Base-by-base conservation (phyloP, 1,139 yeast species). In the Zygoascus meyerae region DNA sequence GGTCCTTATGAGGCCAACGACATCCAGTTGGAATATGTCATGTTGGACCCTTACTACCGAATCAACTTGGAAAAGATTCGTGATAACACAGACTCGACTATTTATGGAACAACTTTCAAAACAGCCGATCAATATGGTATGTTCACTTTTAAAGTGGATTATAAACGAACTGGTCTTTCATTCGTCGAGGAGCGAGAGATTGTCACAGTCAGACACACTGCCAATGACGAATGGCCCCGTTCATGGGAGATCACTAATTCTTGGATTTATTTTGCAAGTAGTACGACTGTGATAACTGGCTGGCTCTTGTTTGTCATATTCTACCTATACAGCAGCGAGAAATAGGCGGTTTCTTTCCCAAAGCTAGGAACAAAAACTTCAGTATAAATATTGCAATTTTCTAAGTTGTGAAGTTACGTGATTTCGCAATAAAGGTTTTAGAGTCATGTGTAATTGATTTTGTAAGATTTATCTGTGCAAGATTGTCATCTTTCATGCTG, bases 51-150 rank as follows among this genome's bases (percentile, higher is more conserved):
- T 43, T 92, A 90, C 71, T 89, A 89, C 64, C 80, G 98, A 61
- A 64, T 90, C 48, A 81, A 57, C 26, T 40, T 66, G 69, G 46
- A 65, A 68, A 52, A 62, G 8, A 48, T 60, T 1, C 48, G 52
- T 0, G 59, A 55, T 9, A 62, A 59, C 29, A 63, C 57, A 29
- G 55, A 55, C 4, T 50, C 55, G 30, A 63, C 72, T 1, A 73
- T 74, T 29, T 81, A 80, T 58, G 65, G 73, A 6, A 67, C 76
- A 2, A 70, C 75, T 43, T 87, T 94, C 67, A 75, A 76, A 47
- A 69, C 89, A 42, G 98, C 98, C 17, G 97, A 92, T 65, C 97
- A 90, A 62, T 95, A 92, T 64, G 99, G 99, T 49, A 85, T 92
- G 78, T 94, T 89, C 68, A 86, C 97, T 3, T 87, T 87, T 66